phyloP scores from a whole-genome alignment of 1,139 yeast genomes.

The Pneumocystis murina region DNA sequence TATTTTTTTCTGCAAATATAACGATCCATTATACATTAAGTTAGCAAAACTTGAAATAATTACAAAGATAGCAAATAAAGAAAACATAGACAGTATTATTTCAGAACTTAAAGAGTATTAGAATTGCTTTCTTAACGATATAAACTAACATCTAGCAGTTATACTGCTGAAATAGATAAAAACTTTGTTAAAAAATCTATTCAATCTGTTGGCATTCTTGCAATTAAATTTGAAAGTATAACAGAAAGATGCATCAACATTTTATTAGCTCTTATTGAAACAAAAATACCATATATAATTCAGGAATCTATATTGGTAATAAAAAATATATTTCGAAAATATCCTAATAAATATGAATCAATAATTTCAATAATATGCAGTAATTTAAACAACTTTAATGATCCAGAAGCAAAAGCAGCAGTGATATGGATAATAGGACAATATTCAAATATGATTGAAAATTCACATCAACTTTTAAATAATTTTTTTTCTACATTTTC shows the following conservation, averaged over 20 bases:
- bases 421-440: slow-evolving; percentile 78
- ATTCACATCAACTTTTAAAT: slow-evolving; percentile 34
- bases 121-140: background rate
- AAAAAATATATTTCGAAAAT: slow-evolving; percentile 61
- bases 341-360: slow-evolving; percentile 40
- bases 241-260: slow-evolving; percentile 53
- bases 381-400: slow-evolving; percentile 38
- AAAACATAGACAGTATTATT: slow-evolving; percentile 47
- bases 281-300: slow-evolving; percentile 57
- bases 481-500: slow-evolving; percentile 35
- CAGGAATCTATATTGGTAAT: slow-evolving; percentile 70
- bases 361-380: slow-evolving; percentile 33
- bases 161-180: slow-evolving; percentile 67
- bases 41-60: slow-evolving; percentile 83
- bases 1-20: slow-evolving; percentile 65
- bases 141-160: background rate
- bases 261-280: slow-evolving; percentile 43
- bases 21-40: slow-evolving; percentile 78
- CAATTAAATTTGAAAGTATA: slow-evolving; percentile 50
- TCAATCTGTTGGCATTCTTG: slow-evolving; percentile 77
- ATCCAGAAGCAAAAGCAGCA: slow-evolving; percentile 66
- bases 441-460: slow-evolving; percentile 38
- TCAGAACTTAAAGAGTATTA: slow-evolving; percentile 61
- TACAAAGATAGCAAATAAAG: slow-evolving; percentile 56
- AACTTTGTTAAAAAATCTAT: slow-evolving; percentile 79